Evolutionary conservation across 352 stramenopile genomes (phyloP).

Genomic region (Phytophthora podocarpi): DNA sequence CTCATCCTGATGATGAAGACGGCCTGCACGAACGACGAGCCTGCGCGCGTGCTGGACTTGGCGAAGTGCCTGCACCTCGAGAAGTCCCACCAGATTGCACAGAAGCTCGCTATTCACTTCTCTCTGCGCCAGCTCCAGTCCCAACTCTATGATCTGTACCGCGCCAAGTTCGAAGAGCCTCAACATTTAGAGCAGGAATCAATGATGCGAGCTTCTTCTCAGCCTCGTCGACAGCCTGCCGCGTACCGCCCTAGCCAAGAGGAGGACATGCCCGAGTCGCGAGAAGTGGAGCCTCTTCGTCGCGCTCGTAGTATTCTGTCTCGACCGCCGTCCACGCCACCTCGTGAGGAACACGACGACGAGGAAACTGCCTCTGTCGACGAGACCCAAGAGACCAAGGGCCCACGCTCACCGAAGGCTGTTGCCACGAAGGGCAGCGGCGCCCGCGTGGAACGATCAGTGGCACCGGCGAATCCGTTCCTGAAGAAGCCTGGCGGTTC

Average conservation of each 20-base stretch:
- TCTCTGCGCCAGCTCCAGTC: slow-evolving; percentile 71
- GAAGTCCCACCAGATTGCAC: slow-evolving; percentile 84
- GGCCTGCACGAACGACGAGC: slow-evolving; percentile 69
- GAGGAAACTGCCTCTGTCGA: slow-evolving; percentile 18
- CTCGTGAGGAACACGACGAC: slow-evolving; percentile 16
- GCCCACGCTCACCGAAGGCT: slow-evolving; percentile 9
- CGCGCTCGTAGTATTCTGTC: slow-evolving; percentile 42
- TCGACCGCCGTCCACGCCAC: slow-evolving; percentile 30
- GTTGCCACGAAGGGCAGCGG: slow-evolving; percentile 9
- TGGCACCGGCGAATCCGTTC: slow-evolving; percentile 74
- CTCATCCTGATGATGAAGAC: slow-evolving; percentile 88
- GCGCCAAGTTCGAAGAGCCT: slow-evolving; percentile 55
- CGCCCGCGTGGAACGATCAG: slow-evolving; percentile 41
- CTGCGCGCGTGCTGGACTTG: slow-evolving; percentile 71
- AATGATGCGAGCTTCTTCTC: slow-evolving; percentile 10
- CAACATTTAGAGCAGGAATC: slow-evolving; percentile 23
- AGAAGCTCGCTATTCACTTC: slow-evolving; percentile 85
- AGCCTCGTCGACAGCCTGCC: slow-evolving; percentile 8
- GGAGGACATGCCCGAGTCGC: slow-evolving; percentile 9
- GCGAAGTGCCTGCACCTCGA: slow-evolving; percentile 83
- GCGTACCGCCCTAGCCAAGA: slow-evolving; percentile 19
- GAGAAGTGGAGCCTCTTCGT: slow-evolving; percentile 39
- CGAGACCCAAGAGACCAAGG: slow-evolving; percentile 14
- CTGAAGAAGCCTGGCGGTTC: slow-evolving; percentile 55
- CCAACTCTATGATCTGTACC: slow-evolving; percentile 78